These are phyloP conservation scores for Fusarium sp. DNA, from an alignment of 2,329 filamentous ascomycete species.

Conservation along the genomic window DNA sequence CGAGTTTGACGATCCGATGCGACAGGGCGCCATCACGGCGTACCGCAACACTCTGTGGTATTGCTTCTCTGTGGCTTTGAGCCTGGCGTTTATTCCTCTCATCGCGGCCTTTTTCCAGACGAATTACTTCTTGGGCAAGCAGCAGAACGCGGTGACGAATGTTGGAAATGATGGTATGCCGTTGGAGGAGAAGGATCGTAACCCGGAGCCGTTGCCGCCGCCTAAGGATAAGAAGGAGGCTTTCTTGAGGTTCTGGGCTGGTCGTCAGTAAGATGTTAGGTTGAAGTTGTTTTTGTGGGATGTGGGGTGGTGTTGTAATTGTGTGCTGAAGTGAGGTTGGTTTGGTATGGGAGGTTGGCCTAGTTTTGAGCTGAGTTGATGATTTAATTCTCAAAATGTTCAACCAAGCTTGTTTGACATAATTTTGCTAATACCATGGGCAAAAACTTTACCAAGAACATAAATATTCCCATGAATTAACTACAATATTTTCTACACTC, in stretches of 20 bases:
- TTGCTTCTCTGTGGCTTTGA: conserved; percentile 46
- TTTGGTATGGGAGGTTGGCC: background rate
- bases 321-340: background rate
- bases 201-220: conserved; percentile 27
- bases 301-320: too few species aligned
- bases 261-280: background rate
- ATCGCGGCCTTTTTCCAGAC: conserved; percentile 51
- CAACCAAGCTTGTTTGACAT: background rate
- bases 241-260: conserved; percentile 44
- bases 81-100: conserved; percentile 47
- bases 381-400: background rate
- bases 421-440: background rate
- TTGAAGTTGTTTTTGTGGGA: background rate
- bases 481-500: background rate
- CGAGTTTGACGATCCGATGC: conserved; percentile 45
- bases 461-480: background rate
- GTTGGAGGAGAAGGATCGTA: conserved; percentile 34
- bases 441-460: background rate
- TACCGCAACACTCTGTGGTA: conserved; percentile 49
- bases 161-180: conserved; percentile 41
- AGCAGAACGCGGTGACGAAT: conserved; percentile 45
- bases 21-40: conserved; percentile 46
- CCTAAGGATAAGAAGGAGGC: conserved; percentile 39
- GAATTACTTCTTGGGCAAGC: conserved; percentile 48
- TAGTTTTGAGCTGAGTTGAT: background rate